These are phyloP conservation scores for Rhodotorula sp. DNA, from an alignment of 1,284 basidiomycete genomes.

Conservation along the genomic window DNA sequence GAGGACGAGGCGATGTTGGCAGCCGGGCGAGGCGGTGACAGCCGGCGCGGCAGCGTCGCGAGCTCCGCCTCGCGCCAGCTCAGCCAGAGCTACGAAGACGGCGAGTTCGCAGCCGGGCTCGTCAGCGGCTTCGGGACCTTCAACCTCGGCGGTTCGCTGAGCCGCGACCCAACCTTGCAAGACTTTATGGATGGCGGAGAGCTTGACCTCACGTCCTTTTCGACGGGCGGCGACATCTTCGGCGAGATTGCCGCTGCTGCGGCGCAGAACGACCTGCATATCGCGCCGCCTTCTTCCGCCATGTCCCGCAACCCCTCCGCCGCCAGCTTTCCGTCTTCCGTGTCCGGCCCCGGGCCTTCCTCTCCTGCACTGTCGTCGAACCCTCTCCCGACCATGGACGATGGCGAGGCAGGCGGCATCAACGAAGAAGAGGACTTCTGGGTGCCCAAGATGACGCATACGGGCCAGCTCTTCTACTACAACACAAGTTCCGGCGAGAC, in stretches of 20 bases:
- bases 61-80: not conserved
- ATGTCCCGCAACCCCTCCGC: no score
- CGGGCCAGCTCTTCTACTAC: constrained; percentile 79
- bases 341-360: not conserved
- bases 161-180: constrained; percentile 10
- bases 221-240: constrained; percentile 45
- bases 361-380: not conserved
- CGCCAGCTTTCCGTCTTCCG: not conserved
- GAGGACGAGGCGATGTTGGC: constrained; percentile 34
- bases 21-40: not conserved
- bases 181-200: constrained; percentile 22
- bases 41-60: constrained; percentile 1
- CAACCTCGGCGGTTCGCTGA: not conserved
- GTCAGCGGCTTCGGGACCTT: not conserved
- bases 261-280: constrained; percentile 16
- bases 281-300: not conserved
- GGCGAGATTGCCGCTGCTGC: constrained; percentile 44
- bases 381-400: no score
- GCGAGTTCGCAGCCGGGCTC: constrained; percentile 7
- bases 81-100: not conserved
- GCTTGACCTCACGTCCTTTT: constrained; percentile 37
- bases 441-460: constrained; percentile 43
- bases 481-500: constrained; percentile 87
- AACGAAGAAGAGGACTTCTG: constrained; percentile 43
- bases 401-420: constrained; percentile 17